Evolutionary conservation across 768 basidiomycete species (phyloP).

Genomic region (Tylopilus sp.): DNA sequence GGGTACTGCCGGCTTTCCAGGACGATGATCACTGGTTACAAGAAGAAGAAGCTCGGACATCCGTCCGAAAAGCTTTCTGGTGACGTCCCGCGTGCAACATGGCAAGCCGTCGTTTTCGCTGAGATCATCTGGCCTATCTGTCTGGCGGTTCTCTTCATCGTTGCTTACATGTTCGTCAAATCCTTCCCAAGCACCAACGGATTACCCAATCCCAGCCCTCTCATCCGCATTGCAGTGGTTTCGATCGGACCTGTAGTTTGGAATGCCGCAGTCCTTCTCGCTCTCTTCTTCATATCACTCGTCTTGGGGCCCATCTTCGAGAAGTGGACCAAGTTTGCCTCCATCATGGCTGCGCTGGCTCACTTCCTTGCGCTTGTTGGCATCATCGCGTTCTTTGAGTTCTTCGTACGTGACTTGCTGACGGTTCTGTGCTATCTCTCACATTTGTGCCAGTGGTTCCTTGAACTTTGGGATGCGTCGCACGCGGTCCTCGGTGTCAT

Average conservation of each 20-base stretch:
- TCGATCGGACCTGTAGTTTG: conserved; percentile 91
- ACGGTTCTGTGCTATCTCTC: conserved; percentile 32
- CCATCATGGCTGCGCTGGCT: conserved; percentile 89
- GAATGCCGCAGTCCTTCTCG: conserved; percentile 85
- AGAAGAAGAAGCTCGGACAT: conserved; percentile 97
- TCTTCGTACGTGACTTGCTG: conserved; percentile 66
- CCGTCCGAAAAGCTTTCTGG: conserved; percentile 96
- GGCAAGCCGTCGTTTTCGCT: conserved; percentile 78
- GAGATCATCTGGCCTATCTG: conserved; percentile 82
- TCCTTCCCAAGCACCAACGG: conserved; percentile 73
- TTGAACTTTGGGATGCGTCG: conserved; percentile 95
- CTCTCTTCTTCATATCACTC: conserved; percentile 88
- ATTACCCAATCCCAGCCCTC: conserved; percentile 69
- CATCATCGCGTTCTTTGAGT: conserved; percentile 88
- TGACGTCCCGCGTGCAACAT: conserved; percentile 89
- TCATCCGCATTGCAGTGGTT: conserved; percentile 86
- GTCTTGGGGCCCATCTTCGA: conserved; percentile 90
- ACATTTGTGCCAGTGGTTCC: conserved; percentile 69
- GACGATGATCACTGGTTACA: conserved; percentile 98
- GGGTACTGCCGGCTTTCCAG: conserved; percentile 97
- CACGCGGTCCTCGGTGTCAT: conserved; percentile 94
- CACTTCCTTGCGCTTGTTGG: conserved; percentile 82
- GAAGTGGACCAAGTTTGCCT: conserved; percentile 82
- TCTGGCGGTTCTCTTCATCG: conserved; percentile 69
- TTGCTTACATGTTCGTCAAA: conserved; percentile 92